Percentiles rank a stretch among this genome's conserved stretches.
Evolutionary conservation across 192 early-diverging fungal genomes (phyloP).

Genomic region (Mortierella antarctica): DNA sequence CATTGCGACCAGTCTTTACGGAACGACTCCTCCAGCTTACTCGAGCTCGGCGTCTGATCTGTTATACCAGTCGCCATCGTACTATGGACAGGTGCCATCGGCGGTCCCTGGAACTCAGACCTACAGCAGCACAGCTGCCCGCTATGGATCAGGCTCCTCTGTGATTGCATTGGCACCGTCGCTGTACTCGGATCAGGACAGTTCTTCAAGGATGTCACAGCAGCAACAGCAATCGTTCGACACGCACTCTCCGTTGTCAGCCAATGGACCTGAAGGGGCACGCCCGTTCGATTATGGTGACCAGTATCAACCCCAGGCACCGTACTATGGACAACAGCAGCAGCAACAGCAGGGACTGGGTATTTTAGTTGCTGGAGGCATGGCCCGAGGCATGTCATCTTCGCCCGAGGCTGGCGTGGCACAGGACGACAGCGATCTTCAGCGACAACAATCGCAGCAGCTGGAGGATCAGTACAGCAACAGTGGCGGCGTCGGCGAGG

Average conservation of each 20-base stretch:
- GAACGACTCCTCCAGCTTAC: slow-evolving; percentile 16
- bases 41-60: slow-evolving; percentile 2
- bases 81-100: slow-evolving; percentile 5
- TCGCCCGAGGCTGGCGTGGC: not conserved
- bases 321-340: slow-evolving; percentile 21
- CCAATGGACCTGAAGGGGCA: not conserved
- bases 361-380: slow-evolving; percentile 24
- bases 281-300: slow-evolving; percentile 20
- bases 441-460: not conserved
- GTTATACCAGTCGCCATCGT: slow-evolving; percentile 21
- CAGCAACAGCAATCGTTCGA: slow-evolving; percentile 8
- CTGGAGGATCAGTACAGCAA: not conserved
- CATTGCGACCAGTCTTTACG: slow-evolving; percentile 18
- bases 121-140: slow-evolving; percentile 3
- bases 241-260: slow-evolving; percentile 3
- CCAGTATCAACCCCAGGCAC: slow-evolving; percentile 27
- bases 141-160: slow-evolving; percentile 13
- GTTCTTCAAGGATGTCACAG: not conserved
- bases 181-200: slow-evolving; percentile 21
- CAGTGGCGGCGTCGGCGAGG: not conserved
- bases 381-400: slow-evolving; percentile 21
- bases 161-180: slow-evolving; percentile 21
- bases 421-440: not conserved
- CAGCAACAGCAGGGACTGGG: slow-evolving; percentile 35
- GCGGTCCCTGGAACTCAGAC: not conserved